Conservation (phyloP, 768 basidiomycete genomes). For the Tricholoma furcatifolium region DNA sequence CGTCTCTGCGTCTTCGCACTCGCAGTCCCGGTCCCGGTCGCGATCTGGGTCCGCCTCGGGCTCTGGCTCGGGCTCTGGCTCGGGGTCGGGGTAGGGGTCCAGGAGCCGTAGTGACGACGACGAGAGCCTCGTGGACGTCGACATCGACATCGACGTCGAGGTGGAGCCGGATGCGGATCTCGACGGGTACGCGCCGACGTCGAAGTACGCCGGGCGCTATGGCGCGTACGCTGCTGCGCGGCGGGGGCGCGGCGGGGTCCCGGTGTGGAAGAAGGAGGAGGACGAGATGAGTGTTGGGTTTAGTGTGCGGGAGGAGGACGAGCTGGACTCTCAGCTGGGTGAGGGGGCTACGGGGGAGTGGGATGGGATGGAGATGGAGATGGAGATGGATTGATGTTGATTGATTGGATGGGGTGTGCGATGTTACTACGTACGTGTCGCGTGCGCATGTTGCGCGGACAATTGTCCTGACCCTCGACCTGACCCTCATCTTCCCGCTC, state of each 20-base stretch:
- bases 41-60: too few relatives aligned
- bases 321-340: too few relatives aligned
- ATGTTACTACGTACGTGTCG: too few relatives aligned
- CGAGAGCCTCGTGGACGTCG: constrained; percentile 32
- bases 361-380: constrained; percentile 73
- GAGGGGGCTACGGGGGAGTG: constrained; percentile 30
- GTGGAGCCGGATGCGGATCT: constrained; percentile 26
- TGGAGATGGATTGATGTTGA: constrained; percentile 68
- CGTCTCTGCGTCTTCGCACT: constrained; percentile 36
- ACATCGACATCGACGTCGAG: constrained; percentile 26
- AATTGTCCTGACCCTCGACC: neutral
- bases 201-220: constrained; percentile 19
- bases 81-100: constrained; percentile 32
- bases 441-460: too few relatives aligned
- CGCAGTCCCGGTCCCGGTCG: constrained; percentile 29
- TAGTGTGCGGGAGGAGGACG: constrained; percentile 47
- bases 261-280: constrained; percentile 40
- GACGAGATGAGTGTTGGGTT: constrained; percentile 39
- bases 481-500: neutral
- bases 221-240: constrained; percentile 5
- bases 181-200: constrained; percentile 14
- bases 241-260: constrained; percentile 23
- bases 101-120: constrained; percentile 32
- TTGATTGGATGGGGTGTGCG: too few relatives aligned
- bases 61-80: too few relatives aligned